These are phyloP conservation scores for Linum tenue DNA, from an alignment of 345 rosid species.

Conservation along the genomic window DNA sequence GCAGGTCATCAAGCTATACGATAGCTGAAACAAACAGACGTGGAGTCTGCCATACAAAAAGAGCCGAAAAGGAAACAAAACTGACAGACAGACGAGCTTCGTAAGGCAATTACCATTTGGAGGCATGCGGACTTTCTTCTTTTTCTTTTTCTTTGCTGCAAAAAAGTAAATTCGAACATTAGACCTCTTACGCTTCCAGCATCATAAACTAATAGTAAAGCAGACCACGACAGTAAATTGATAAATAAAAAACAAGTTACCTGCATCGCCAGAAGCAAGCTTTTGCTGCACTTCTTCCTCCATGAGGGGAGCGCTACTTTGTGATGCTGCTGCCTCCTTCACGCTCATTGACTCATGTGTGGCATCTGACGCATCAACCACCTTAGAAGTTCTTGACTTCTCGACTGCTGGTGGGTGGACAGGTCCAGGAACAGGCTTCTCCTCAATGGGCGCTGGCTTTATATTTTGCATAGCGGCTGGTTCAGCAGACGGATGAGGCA, in stretches of 20 bases:
- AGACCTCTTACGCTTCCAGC: background rate
- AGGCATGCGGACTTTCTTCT: conserved; percentile 64
- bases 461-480: conserved; percentile 28
- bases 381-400: conserved; percentile 35
- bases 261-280: conserved; percentile 56
- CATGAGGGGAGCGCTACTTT: conserved; percentile 43
- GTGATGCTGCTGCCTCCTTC: conserved; percentile 52
- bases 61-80: background rate
- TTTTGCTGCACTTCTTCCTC: conserved; percentile 73
- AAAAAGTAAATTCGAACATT: conserved; percentile 5
- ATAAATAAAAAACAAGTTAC: conserved; percentile 22
- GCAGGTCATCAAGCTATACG: background rate
- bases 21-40: no score
- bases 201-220: background rate
- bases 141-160: conserved; percentile 74
- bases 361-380: conserved; percentile 50
- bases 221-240: background rate
- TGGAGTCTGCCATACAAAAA: no score
- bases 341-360: conserved; percentile 57
- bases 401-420: conserved; percentile 32
- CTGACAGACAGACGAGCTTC: background rate
- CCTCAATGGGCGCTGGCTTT: conserved; percentile 32
- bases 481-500: conserved; percentile 17
- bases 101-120: conserved; percentile 31
- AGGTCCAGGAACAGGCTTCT: conserved; percentile 27